Base-by-base conservation (phyloP, 352 stramenopile genomes). In the Pelagophyceae sp. region DNA sequence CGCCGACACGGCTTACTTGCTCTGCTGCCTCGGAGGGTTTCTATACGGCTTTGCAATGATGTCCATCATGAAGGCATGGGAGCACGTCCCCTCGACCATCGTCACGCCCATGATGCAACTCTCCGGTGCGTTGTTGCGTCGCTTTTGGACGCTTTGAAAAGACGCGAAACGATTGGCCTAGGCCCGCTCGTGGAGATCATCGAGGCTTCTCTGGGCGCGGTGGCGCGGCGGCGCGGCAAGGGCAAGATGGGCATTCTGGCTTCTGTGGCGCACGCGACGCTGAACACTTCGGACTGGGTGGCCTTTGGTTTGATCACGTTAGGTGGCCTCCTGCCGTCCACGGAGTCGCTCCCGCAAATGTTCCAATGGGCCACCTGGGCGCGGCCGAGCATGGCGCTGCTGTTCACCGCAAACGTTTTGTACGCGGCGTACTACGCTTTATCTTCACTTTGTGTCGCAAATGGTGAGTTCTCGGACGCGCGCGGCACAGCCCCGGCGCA, bases 51-150 rank as follows among this genome's bases (percentile, higher is more conserved):
- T n/a, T 33, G 58, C 58, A 31, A 67, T 67, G 58, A n/a, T n/a
- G 23, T 35, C 23, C 58, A 27, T 67, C 15, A 67, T 67, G 58
- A 67, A 67, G 58, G 58, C 58, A 11, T 67, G 58, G 58, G 58
- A 67, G 58, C 58, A 35, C 58, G 58, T 67, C 11, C 58, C 58
- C 23, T 67, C 58, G 58, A 67, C 58, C 6, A 67, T 67, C 27
- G 58, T 67, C 11, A 31, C 27, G 23, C 58, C 58, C 15, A 15
- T 67, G 15, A 67, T 67, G 58, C 58, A 67, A 27, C 58, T 67
- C 15, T 67, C 58, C 11, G 58, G n/a, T n/a, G n/a, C n/a, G n/a
- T n/a, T n/a, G n/a, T n/a, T n/a, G n/a, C n/a, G n/a, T n/a, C n/a
- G n/a, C n/a, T n/a, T n/a, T n/a, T n/a, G n/a, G n/a, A n/a, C n/a